Base-by-base conservation (phyloP, 345 rosid species). In the Clarkia xantiana region DNA sequence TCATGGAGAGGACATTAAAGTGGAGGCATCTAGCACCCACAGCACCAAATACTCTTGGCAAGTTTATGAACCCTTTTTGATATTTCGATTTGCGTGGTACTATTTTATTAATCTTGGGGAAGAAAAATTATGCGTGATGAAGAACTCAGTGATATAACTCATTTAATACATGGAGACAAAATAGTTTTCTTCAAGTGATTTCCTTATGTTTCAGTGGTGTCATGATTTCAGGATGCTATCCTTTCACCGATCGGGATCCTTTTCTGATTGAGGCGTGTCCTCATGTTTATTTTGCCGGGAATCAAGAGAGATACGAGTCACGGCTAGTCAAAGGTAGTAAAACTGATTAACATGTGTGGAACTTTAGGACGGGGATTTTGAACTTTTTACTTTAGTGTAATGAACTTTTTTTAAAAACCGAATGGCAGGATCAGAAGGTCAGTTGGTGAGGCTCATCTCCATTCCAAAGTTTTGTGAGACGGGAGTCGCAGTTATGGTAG, bases 1-100 rank as follows among this genome's bases (percentile, higher is more conserved):
- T 82, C 57, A 74, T 93, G 55, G 96, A 84, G 74, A 80, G 96
- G 73, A 93, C 95, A 42, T 59, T 93, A 59, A 78, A 67, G 59
- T 87, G 99, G 99, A 78, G 96, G 70, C 96, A 87, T 80, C 74
- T 91, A 49, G 94, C 96, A 45, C 99, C 99, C 49, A 87, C 95
- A 45, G 73, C 98, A 60, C 96, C 99, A 46, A 87, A 93, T 62
- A 87, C 99, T 29, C 95, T 87, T 14, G 99, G 96, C 84, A 68
- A 49, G 52, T 45, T 18, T 49, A 11, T 12, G 18, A 20, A 44
- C 12, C 17, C 34, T n/a, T 10, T 10, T 11, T 48, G 13, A 13
- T 9, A 20, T 22, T 49, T 4, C 14, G 20, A 14, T 2, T 14
- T 3, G 11, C 7, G 19, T 6, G 5, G 38, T 47, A 12, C 8